phyloP scores from a whole-genome alignment of 805 yeast genomes.

The Kodamaea leandrae region DNA sequence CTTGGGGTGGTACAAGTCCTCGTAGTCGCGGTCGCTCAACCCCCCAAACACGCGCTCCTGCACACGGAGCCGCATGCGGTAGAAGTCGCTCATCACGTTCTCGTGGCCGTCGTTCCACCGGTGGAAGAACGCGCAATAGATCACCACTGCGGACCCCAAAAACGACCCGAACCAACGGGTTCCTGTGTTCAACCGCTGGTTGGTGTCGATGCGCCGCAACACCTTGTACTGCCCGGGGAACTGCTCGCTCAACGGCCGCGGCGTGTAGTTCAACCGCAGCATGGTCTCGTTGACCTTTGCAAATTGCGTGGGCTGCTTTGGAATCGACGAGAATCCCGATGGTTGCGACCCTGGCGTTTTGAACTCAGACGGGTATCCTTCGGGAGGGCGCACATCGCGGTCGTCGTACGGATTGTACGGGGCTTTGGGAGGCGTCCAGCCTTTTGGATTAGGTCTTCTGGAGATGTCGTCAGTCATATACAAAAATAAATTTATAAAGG shows the following conservation, averaged over 20 bases:
- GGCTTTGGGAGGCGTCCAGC: conserved; percentile 78
- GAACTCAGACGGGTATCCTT: conserved; percentile 84
- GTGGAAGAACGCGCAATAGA: conserved; percentile 67
- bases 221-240: conserved; percentile 81
- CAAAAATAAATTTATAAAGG: neutral
- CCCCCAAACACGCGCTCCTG: conserved; percentile 53
- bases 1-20: conserved; percentile 55
- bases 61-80: conserved; percentile 55
- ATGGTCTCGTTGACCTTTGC: conserved; percentile 69
- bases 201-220: conserved; percentile 54
- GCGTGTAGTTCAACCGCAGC: conserved; percentile 70
- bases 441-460: conserved; percentile 71
- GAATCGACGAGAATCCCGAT: conserved; percentile 53
- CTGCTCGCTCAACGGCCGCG: conserved; percentile 68
- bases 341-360: conserved; percentile 62
- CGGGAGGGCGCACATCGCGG: conserved; percentile 69
- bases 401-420: conserved; percentile 88
- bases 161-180: conserved; percentile 55
- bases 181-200: conserved; percentile 56
- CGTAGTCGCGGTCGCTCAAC: conserved; percentile 56
- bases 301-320: conserved; percentile 65
- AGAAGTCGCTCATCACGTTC: conserved; percentile 66
- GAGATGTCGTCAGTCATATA: conserved; percentile 35
- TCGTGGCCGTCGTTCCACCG: conserved; percentile 86
- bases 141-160: conserved; percentile 46